These are phyloP conservation scores for Plectosphaerella plurivora DNA, from an alignment of 2,329 filamentous ascomycete species.

Conservation along the genomic window DNA sequence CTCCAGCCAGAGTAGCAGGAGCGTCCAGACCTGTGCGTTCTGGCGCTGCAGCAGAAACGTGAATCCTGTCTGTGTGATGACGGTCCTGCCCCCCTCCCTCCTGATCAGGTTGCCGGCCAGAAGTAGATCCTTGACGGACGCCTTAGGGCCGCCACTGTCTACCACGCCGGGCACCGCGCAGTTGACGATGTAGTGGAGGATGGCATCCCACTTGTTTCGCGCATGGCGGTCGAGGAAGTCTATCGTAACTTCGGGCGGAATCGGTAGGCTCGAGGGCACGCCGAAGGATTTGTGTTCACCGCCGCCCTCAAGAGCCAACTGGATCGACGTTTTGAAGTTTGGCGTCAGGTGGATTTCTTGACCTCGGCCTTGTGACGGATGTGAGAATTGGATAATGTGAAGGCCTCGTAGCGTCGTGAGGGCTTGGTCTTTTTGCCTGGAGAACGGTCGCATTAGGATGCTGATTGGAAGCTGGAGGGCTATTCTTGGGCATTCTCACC, in stretches of 20 bases:
- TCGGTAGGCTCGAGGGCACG: conserved; percentile 66
- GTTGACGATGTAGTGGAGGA: conserved; percentile 91
- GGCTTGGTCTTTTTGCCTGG: conserved; percentile 76
- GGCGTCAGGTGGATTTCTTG: conserved; percentile 68
- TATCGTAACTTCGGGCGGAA: conserved; percentile 61
- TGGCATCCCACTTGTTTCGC: conserved; percentile 88
- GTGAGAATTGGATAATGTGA: conserved; percentile 73
- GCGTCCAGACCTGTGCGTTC: conserved; percentile 95
- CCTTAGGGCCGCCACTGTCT: conserved; percentile 54
- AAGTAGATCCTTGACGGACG: conserved; percentile 80
- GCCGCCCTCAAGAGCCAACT: conserved; percentile 81
- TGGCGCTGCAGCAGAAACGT: conserved; percentile 92
- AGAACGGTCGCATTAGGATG: conserved; percentile 7
- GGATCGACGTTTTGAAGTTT: conserved; percentile 79
- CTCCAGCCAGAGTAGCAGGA: conserved; percentile 89
- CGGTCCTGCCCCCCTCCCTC: conserved; percentile 30
- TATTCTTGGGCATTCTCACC: background rate
- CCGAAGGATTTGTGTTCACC: conserved; percentile 87
- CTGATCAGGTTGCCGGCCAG: conserved; percentile 78
- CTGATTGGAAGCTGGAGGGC: background rate
- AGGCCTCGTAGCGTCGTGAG: conserved; percentile 76
- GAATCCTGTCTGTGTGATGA: conserved; percentile 89
- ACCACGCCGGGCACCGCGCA: conserved; percentile 50
- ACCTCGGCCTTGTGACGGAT: conserved; percentile 44
- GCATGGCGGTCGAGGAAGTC: conserved; percentile 80